phyloP scores from a whole-genome alignment of 352 stramenopile species.

The Pythium biforme region DNA sequence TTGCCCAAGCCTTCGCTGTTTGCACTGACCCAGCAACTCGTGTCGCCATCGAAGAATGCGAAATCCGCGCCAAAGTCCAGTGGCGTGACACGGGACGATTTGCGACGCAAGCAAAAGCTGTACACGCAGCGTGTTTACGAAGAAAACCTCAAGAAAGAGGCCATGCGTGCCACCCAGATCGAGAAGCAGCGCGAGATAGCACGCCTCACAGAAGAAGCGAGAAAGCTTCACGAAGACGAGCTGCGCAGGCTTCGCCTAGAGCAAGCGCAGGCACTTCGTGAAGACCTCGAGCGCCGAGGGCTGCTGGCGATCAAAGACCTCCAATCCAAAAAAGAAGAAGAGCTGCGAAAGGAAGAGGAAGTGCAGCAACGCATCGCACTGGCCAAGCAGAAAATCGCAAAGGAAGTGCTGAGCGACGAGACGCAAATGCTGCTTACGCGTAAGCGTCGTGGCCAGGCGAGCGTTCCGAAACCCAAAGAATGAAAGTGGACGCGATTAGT shows the following conservation, averaged over 20 bases:
- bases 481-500: too few relatives aligned
- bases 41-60: background rate
- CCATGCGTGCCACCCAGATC: conserved; percentile 15
- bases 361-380: conserved; percentile 28
- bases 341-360: conserved; percentile 39
- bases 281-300: conserved; percentile 40
- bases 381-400: conserved; percentile 33
- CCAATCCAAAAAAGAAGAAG: conserved; percentile 49
- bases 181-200: conserved; percentile 35
- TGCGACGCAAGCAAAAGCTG: conserved; percentile 37
- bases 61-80: conserved; percentile 1
- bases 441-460: conserved; percentile 10
- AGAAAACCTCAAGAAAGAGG: conserved; percentile 41
- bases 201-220: conserved; percentile 27
- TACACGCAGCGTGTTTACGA: conserved; percentile 42
- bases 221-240: conserved; percentile 30
- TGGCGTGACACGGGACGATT: conserved; percentile 24
- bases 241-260: conserved; percentile 30
- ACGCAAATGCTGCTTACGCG: conserved; percentile 34
- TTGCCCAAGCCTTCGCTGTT: conserved; percentile 3
- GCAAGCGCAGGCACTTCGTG: conserved; percentile 30
- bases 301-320: conserved; percentile 40
- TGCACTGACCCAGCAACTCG: conserved; percentile 11
- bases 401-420: conserved; percentile 38
- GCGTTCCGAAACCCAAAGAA: background rate